Evolutionary conservation across 169 alveolate species (phyloP), one percentile per base, ranked within the genome.

Genomic region (Plasmodium relictum): DNA sequence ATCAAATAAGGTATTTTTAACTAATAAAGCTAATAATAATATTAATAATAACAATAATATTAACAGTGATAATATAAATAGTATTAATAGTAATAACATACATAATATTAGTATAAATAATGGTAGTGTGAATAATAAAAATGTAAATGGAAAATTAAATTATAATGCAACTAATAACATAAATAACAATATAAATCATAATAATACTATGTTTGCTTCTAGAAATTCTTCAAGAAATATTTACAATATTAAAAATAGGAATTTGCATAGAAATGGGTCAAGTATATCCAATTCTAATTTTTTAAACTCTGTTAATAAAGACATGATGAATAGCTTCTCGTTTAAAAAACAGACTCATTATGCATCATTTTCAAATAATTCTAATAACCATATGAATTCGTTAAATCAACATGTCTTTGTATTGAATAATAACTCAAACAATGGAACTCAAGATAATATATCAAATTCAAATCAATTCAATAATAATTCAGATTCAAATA

Each of bases 341-440:
- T 7, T 83, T 14, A 83, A 83, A 50, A 83, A 68, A 18, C 78
- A 66, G 24, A 83, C 91, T 1, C 83, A 83, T 48, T 68, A 83
- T 59, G 80, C 91, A 10, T 66, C 83, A 8, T 69, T 68, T 26
- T 68, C 91, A 6, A 83, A 69, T 58, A 62, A 41, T 45, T 22
- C 66, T 2, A 68, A 56, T 62, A 44, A 26, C 1, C 65, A 68
- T 24, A 37, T 80, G 20, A 68, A 68, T n/a, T 66, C 61, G 0
- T 44, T 61, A 16, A 83, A 42, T 56, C 73, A 83, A 4, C 65
- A 54, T 54, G 1, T 52, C n/a, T 68, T 68, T 54, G 12, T 73
- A 22, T 83, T 26, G 14, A 83, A 54, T 18, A 48, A 22, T 63
- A 45, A 56, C 8, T 68, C 59, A 6, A 78, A 58, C 2, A 54